Base-by-base conservation (phyloP, 768 basidiomycete species). In the Lentinula sp. region DNA sequence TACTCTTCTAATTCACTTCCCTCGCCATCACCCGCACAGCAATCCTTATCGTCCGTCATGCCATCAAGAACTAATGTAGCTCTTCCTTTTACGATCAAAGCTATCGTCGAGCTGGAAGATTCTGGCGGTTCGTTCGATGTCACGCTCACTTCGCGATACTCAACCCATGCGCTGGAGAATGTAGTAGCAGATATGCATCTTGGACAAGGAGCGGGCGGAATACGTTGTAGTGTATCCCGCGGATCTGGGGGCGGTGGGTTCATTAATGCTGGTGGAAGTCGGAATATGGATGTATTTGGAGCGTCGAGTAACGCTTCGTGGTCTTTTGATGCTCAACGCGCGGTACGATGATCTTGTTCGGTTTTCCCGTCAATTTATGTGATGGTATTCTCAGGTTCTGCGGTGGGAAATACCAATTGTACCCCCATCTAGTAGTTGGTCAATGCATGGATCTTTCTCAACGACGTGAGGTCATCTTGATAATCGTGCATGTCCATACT, bases 371-470 rank as follows among this genome's bases (percentile, higher is more conserved):
- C n/a, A 37, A 16, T 18, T 46, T 39, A 51, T 15, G 37, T 54
- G 39, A 48, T 28, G 8, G n/a, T 54, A 18, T 49, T 43, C 50
- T 48, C 46, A 93, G 91, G 75, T 82, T 16, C 73, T 97, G 55
- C 79, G 82, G 62, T 97, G 94, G 95, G 87, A 88, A 61, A 86
- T 95, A 58, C 79, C 84, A 1, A 80, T 76, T 37, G 77, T 88
- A 45, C 78, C 83, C 10, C 83, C 90, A 2, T 88, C 88, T 9
- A 86, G 84, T 61, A 80, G 76, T 42, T 87, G 88, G 80, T 86
- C 80, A 46, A 71, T 96, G 51, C 86, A 86, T 42, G 94, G 93
- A 21, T 86, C 91, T 42, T 95, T 89, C 73, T 80, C 79, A 0
- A 85, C 88, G 10, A 63, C 63, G 89, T 91, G 57, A 64, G 84